These are phyloP conservation scores for Helicocarpus griseus DNA, from an alignment of 2,329 filamentous ascomycete species.

Conservation along the genomic window DNA sequence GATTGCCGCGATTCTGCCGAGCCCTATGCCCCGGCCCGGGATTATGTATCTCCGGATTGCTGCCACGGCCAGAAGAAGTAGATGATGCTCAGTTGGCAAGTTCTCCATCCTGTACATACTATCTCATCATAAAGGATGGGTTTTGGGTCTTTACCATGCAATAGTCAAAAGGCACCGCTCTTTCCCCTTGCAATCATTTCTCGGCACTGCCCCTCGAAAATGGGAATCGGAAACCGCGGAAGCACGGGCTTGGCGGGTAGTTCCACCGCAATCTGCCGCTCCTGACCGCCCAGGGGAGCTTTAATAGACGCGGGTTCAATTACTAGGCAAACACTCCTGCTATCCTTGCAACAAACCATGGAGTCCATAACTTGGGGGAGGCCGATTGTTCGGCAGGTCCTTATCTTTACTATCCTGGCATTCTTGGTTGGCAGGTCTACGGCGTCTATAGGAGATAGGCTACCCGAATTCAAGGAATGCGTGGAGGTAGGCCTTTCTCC, in stretches of 20 bases:
- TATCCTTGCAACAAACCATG: slow-evolving; percentile 9
- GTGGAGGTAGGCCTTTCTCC: slow-evolving; percentile 53
- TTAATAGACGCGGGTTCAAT: neutral
- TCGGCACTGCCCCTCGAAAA: neutral
- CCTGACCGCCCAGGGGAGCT: slow-evolving; percentile 2
- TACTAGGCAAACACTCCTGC: neutral
- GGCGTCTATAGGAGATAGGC: slow-evolving; percentile 72
- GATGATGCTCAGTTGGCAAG: slow-evolving; percentile 21
- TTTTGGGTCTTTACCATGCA: too few relatives aligned
- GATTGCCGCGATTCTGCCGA: neutral
- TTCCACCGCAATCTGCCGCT: neutral
- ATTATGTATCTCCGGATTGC: too few relatives aligned
- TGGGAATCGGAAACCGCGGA: too few relatives aligned
- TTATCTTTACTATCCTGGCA: slow-evolving; percentile 24
- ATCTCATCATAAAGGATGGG: slow-evolving; percentile 12
- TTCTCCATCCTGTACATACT: too few relatives aligned
- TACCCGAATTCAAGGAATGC: slow-evolving; percentile 82
- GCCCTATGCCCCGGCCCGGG: neutral
- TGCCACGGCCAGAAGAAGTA: too few relatives aligned
- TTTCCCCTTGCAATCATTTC: too few relatives aligned
- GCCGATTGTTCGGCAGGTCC: slow-evolving; percentile 14
- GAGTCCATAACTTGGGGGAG: slow-evolving; percentile 4
- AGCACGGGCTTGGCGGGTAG: neutral
- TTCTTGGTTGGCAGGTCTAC: slow-evolving; percentile 31
- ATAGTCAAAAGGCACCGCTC: too few relatives aligned